Conservation (phyloP, 495 filamentous ascomycete genomes). For the Hypoxylon intermedium region DNA sequence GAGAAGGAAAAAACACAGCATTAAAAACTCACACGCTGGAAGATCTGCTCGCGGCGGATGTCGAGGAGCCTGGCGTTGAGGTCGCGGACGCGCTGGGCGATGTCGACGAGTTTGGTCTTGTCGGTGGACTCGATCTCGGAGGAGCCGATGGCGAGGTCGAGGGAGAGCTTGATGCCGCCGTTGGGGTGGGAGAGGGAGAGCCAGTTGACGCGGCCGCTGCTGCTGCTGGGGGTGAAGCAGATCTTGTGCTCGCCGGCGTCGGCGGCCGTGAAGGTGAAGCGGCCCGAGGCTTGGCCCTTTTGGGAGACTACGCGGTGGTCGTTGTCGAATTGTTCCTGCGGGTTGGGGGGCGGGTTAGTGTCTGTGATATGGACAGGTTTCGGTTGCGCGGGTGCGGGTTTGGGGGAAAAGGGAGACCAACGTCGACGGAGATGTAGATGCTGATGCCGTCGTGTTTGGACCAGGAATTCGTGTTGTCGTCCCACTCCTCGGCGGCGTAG, state of each 20-base stretch:
- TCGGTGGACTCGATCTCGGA: constrained; percentile 92
- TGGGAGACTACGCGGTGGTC: constrained; percentile 94
- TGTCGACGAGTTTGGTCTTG: constrained; percentile 90
- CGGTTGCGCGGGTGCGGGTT: background rate
- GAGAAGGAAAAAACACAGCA: constrained; percentile 3
- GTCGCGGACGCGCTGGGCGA: constrained; percentile 88
- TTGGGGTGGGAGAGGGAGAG: constrained; percentile 66
- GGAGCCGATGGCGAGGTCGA: constrained; percentile 95
- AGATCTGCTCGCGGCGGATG: constrained; percentile 92
- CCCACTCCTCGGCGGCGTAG: constrained; percentile 82
- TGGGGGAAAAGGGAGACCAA: constrained; percentile 42
- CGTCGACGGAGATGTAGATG: constrained; percentile 89
- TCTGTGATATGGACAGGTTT: background rate
- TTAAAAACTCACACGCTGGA: constrained; percentile 78
- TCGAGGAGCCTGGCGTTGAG: constrained; percentile 87
- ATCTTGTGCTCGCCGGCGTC: constrained; percentile 93
- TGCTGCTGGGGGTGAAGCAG: constrained; percentile 84
- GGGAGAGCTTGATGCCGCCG: constrained; percentile 79
- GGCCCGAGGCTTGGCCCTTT: constrained; percentile 74
- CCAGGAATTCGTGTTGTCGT: constrained; percentile 69
- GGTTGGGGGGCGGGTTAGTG: background rate
- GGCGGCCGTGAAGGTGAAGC: constrained; percentile 95
- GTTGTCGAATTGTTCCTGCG: constrained; percentile 91
- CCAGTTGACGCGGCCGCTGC: constrained; percentile 68
- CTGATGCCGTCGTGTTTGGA: constrained; percentile 72